Conservation (phyloP, 345 rosid species). For the Hibiscus tridactylites region DNA sequence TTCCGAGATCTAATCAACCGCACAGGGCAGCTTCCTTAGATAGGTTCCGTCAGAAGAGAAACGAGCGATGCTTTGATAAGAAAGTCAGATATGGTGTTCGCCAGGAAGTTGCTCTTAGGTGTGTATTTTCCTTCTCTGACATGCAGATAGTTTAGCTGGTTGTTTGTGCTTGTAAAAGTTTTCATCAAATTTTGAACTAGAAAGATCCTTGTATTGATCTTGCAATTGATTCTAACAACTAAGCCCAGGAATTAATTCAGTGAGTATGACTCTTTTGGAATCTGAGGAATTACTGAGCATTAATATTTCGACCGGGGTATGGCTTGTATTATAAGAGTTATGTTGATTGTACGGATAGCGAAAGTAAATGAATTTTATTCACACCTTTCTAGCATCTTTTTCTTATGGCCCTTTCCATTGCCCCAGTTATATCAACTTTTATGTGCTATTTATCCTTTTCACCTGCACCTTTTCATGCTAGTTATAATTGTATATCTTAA, state of each 20-base stretch:
- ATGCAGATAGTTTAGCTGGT: background rate
- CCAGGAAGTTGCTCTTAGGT: conserved; percentile 97
- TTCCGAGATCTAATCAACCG: conserved; percentile 64
- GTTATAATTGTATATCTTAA: background rate
- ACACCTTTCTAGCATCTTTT: too few species aligned
- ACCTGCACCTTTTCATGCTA: background rate
- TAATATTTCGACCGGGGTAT: background rate
- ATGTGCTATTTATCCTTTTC: background rate
- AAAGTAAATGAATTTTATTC: background rate
- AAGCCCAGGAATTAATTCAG: background rate
- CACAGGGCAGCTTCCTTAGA: conserved; percentile 81
- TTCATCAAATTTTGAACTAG: conserved; percentile 2
- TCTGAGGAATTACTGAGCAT: background rate
- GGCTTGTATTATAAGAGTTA: background rate
- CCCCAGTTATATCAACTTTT: too few species aligned
- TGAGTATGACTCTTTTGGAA: background rate
- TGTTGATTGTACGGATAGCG: background rate
- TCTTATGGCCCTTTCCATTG: too few species aligned
- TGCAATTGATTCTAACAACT: background rate
- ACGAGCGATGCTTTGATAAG: conserved; percentile 87
- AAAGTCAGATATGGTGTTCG: conserved; percentile 94
- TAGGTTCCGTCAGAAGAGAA: conserved; percentile 92
- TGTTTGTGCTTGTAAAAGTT: background rate
- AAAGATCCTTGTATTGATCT: background rate
- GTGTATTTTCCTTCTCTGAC: background rate